Base-by-base conservation (phyloP, 768 basidiomycete genomes). In the Mycena vulgaris region DNA sequence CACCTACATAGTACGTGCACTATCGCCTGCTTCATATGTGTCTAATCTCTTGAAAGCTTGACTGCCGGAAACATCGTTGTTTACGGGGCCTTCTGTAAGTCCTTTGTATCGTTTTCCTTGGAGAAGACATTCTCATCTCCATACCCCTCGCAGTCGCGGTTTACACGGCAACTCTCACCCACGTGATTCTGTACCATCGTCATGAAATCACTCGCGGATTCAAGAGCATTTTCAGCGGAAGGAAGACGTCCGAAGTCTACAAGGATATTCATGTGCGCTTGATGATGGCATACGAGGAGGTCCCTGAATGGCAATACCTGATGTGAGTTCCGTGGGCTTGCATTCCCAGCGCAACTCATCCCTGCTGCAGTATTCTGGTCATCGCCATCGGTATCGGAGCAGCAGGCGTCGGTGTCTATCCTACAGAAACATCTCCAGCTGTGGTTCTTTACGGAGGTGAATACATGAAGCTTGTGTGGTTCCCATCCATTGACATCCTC, bases 241-340 rank as follows among this genome's bases (percentile, higher is more conserved):
- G 74, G 53, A 76, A 79, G 35, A 76, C 81, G 39, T 74, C 77
- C 45, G 79, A 82, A 45, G 23, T 57, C 23, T 56, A 61, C 60
- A 78, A 78, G 61, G 86, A 87, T 52, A 75, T 87, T 23, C 86
- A 86, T 51, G 75, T 76, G 9, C 80, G 83, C 35, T 79, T 86
- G 52, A 86, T 86, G 82, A 74, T 75, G 59, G 75, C 67, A 53
- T 86, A 86, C 68, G 78, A 55, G 21, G 78, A 76, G 23, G 84
- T 85, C 5, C 85, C 85, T 1, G 79, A 82, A 37, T 87, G 81
- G 83, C 86, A 85, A 81, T 88, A 87, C 72, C 72, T 79, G 27
- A 9, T 72, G 71, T 66, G 48, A 55, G 21, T 77, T 77, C 45
- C 5, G 7, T 74, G 21, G n/a, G 10, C 9, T 31, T n/a, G 31